Conservation (phyloP, 1,139 yeast species). For the Geotrichum klebahnii region DNA sequence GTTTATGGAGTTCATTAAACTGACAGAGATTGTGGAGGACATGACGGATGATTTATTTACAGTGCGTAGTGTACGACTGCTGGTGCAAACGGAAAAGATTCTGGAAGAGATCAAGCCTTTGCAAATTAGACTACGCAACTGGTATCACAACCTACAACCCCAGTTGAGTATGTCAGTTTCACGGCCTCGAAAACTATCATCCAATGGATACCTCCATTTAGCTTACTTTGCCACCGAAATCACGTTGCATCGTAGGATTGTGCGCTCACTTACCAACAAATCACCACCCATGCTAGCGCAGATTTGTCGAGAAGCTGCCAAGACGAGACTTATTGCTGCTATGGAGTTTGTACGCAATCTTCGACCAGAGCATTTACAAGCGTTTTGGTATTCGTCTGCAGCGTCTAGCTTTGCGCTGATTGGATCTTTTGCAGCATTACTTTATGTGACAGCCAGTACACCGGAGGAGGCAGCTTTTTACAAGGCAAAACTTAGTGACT, state of each 20-base stretch:
- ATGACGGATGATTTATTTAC: conserved; percentile 69
- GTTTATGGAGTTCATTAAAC: conserved; percentile 64
- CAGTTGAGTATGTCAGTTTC: conserved; percentile 56
- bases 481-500: conserved; percentile 65
- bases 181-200: conserved; percentile 35
- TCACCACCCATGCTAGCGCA: conserved; percentile 53
- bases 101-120: conserved; percentile 77
- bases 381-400: conserved; percentile 85
- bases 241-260: conserved; percentile 75
- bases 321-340: conserved; percentile 72
- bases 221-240: conserved; percentile 87
- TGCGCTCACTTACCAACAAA: conserved; percentile 44
- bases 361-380: conserved; percentile 74
- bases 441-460: conserved; percentile 42
- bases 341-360: conserved; percentile 72
- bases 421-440: conserved; percentile 79
- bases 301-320: conserved; percentile 82
- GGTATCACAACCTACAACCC: conserved; percentile 79
- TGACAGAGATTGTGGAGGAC: conserved; percentile 68
- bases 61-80: conserved; percentile 55
- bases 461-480: conserved; percentile 59
- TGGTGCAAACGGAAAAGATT: conserved; percentile 59
- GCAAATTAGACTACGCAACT: conserved; percentile 68
- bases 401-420: conserved; percentile 72
- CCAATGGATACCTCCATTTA: conserved; percentile 72